Base-by-base conservation (phyloP, 306 rosid species). In the Rosa rugosa region DNA sequence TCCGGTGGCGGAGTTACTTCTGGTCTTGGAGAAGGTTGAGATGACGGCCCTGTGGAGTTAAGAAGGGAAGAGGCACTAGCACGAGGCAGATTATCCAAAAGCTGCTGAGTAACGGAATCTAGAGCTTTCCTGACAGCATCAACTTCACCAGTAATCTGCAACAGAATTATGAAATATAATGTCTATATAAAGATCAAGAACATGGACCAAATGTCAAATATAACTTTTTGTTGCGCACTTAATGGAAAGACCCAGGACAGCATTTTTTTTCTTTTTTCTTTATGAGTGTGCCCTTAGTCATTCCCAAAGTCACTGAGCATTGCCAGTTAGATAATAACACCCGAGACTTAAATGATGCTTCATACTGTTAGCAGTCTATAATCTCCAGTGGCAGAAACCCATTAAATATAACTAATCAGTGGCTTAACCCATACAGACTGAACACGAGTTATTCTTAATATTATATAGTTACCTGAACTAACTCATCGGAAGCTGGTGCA, bases 41-140 rank as follows among this genome's bases (percentile, higher is more conserved):
- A 79, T 34, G 94, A 88, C 4, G 86, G 84, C 54, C 88, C 95
- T 0, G 85, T 53, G 76, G 79, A 79, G 73, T 81, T 83, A 54
- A 80, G 25, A 68, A 83, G 17, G 38, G 85, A 60, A 68, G 87
- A 72, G 45, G 90, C 97, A 71, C 75, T 77, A 82, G 88, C 96
- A 51, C 88, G 88, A 18, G 90, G 83, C 13, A 89, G 77, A 87
- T 88, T 89, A 69, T 85, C 98, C 88, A 89, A 82, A 75, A 96
- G 94, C 86, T 89, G 97, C 71, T 78, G 86, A 70, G 87, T 81
- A 83, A 96, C 87, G 75, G 86, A 86, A 75, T 79, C 91, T 85
- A 96, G 87, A 76, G 99, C 99, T 84, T 87, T 96, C 83, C 89
- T 88, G 74, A 90, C 96, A 49, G 88, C 96, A 60, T 84, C 96